Base-by-base conservation (phyloP, 2,329 filamentous ascomycete genomes). In the Curvularia eragrostidis region DNA sequence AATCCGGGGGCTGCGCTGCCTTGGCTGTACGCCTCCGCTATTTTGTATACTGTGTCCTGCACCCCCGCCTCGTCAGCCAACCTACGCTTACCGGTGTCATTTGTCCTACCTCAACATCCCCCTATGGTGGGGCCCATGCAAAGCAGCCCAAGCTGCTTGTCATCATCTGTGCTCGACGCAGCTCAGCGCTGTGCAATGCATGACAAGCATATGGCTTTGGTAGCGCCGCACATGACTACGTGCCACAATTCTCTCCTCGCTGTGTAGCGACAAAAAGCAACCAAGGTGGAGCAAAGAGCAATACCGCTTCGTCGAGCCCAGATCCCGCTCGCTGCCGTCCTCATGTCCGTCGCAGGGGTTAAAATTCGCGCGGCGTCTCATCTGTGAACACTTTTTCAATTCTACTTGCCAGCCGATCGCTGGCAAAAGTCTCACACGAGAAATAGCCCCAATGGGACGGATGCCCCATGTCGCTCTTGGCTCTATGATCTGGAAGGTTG, bases 251-350 rank as follows among this genome's bases (percentile, higher is more conserved):
- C 12, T 34, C 32, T 15, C 13, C 15, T 42, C 30, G 8, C 39
- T 52, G 55, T 53, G 52, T 48, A 48, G 52, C 47, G 38, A 53
- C 42, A 63, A 65, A 59, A 67, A 67, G 61, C 56, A 66, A 67
- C 32, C 46, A 48, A 51, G 43, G 53, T 43, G 43, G 36, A 54
- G 38, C 41, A 26, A 24, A 28, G 15, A 48, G 30, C 48, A 21
- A 13, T 38, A 38, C 52, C 26, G 12, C 48, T 26, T n/a, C 24
- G 15, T 19, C 39, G n/a, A 38, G 23, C 23, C 13, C 46, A 19
- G 23, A 44, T 44, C 46, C 28, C 28, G 28, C 28, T 30, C 28
- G 28, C 28, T 30, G 28, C 28, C 10, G 32, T 5, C 4, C 32
- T 34, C 19, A 50, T 21, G 34, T 34, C 44, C 21, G 44, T 36